These are phyloP conservation scores for Boletus sensibilis DNA, from an alignment of 768 basidiomycete genomes.

Conservation along the genomic window DNA sequence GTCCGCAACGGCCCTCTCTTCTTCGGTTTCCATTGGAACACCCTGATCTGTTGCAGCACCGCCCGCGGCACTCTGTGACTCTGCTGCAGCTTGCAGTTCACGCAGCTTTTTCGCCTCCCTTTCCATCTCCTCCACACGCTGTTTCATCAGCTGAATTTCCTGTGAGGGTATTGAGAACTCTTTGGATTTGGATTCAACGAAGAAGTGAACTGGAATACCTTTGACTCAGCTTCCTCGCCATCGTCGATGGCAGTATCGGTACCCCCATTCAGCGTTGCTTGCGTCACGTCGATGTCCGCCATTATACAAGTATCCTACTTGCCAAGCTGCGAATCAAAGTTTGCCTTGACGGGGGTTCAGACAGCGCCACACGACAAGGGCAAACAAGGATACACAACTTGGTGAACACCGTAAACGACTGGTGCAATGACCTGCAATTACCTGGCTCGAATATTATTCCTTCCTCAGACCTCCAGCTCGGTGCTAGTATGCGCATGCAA, in stretches of 20 bases:
- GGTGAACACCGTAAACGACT: background rate
- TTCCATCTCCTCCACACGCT: conserved; percentile 92
- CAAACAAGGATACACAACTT: conserved; percentile 31
- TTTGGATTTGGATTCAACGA: conserved; percentile 3
- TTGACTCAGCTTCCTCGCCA: conserved; percentile 63
- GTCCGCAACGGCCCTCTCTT: conserved; percentile 82
- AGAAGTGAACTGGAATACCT: conserved; percentile 39
- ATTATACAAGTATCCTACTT: conserved; percentile 34
- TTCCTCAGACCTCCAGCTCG: background rate
- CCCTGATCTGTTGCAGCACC: conserved; percentile 45
- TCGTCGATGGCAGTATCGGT: conserved; percentile 44
- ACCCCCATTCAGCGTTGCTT: conserved; percentile 36
- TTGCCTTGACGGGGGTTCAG: conserved; percentile 16
- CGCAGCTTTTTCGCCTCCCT: conserved; percentile 83
- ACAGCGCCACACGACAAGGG: conserved; percentile 18
- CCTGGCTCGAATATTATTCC: background rate
- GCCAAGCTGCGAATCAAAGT: conserved; percentile 22
- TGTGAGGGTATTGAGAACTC: conserved; percentile 33
- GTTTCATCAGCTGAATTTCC: conserved; percentile 91
- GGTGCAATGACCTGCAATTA: no score
- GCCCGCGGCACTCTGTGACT: conserved; percentile 50
- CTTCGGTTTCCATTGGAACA: conserved; percentile 71
- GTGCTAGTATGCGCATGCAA: background rate
- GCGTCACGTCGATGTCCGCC: conserved; percentile 52
- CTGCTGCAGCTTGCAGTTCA: conserved; percentile 80